phyloP scores from a whole-genome alignment of 176 grass and related monocot species.

The Aegilops tauschii region DNA sequence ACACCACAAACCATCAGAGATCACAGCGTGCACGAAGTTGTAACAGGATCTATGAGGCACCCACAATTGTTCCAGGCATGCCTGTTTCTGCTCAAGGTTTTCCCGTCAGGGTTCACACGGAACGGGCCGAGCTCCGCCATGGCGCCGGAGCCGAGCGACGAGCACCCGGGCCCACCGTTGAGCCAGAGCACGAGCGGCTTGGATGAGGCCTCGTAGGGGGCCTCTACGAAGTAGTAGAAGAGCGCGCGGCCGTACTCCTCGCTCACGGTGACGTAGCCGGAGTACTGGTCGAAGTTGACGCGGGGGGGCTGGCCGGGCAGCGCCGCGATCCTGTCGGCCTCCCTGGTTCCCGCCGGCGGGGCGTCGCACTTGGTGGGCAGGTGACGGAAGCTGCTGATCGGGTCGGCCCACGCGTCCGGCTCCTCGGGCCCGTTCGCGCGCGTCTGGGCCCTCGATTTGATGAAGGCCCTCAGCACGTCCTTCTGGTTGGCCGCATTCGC shows the following conservation, averaged over 20 bases:
- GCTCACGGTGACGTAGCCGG: slow-evolving; percentile 50
- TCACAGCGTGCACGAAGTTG: background rate
- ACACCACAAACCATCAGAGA: background rate
- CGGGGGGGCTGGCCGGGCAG: slow-evolving; percentile 27
- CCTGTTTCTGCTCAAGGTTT: slow-evolving; percentile 39
- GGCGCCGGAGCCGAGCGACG: slow-evolving; percentile 47
- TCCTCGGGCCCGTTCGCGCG: background rate
- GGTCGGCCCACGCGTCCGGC: background rate
- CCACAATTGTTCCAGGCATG: slow-evolving; percentile 54
- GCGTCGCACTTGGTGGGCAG: slow-evolving; percentile 1
- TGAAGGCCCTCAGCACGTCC: slow-evolving; percentile 20
- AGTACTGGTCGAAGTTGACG: slow-evolving; percentile 50
- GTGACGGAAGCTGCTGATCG: background rate
- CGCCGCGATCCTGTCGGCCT: slow-evolving; percentile 44
- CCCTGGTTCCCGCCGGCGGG: slow-evolving; percentile 34
- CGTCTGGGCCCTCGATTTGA: background rate
- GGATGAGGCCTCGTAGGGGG: slow-evolving; percentile 27
- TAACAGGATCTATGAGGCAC: background rate
- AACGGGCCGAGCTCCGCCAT: slow-evolving; percentile 58
- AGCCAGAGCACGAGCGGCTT: slow-evolving; percentile 72
- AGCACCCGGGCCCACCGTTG: slow-evolving; percentile 60
- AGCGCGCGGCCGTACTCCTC: slow-evolving; percentile 48
- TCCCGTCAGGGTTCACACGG: slow-evolving; percentile 49
- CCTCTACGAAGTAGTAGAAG: slow-evolving; percentile 71
- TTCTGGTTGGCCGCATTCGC: background rate